Conservation (phyloP, 2,329 filamentous ascomycete species). For the Bipolaris oryzae region DNA sequence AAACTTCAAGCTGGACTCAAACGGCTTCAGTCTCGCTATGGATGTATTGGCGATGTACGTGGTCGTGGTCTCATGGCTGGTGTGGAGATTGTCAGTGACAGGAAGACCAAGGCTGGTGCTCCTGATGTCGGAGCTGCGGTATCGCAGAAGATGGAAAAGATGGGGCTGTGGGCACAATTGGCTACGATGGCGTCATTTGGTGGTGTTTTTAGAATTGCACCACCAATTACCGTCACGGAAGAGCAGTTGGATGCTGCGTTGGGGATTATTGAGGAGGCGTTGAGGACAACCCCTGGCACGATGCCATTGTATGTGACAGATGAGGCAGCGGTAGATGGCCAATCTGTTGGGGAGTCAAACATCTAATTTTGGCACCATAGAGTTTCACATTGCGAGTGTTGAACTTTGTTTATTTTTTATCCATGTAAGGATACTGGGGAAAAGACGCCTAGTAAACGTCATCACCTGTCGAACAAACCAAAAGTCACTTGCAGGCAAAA, state of each 20-base stretch:
- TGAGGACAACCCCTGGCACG: constrained; percentile 57
- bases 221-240: constrained; percentile 62
- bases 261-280: constrained; percentile 62
- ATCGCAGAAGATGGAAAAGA: constrained; percentile 55
- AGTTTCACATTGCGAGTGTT: too few relatives aligned
- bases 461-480: too few relatives aligned
- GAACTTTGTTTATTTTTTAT: too few relatives aligned
- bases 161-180: constrained; percentile 64
- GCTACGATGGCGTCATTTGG: constrained; percentile 53
- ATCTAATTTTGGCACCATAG: neutral
- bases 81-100: constrained; percentile 62
- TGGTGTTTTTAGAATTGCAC: constrained; percentile 65
- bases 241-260: constrained; percentile 56
- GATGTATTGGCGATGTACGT: constrained; percentile 67
- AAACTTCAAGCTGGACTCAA: constrained; percentile 57
- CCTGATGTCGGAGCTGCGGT: constrained; percentile 57
- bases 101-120: constrained; percentile 55
- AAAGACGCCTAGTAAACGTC: too few relatives aligned
- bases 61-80: constrained; percentile 65
- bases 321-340: neutral
- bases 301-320: constrained; percentile 33
- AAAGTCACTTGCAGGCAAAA: neutral
- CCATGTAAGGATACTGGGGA: too few relatives aligned
- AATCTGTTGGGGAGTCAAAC: neutral
- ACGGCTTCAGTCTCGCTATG: constrained; percentile 57